Conservation (phyloP, 1,284 basidiomycete genomes). For the Coniophora puteana region DNA sequence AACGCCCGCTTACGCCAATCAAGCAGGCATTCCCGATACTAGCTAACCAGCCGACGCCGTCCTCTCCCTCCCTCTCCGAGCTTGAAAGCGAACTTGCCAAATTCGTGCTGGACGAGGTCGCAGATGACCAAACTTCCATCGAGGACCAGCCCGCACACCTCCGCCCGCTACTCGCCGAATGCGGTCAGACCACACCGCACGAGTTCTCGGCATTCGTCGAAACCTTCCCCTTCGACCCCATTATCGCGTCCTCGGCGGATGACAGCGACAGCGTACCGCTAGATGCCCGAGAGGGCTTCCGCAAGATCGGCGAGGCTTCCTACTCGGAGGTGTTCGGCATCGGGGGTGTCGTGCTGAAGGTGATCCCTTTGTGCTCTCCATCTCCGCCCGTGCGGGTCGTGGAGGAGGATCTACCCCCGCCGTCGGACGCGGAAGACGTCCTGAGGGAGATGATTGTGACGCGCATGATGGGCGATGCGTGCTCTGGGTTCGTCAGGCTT, state of each 20-base stretch:
- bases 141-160: slow-evolving; percentile 45
- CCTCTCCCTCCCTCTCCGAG: slow-evolving; percentile 45
- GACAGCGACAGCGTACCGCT: slow-evolving; percentile 18
- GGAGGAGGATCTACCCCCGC: slow-evolving; percentile 55
- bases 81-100: slow-evolving; percentile 54
- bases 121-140: slow-evolving; percentile 3
- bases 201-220: slow-evolving; percentile 80
- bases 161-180: slow-evolving; percentile 60
- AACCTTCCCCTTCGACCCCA: slow-evolving; percentile 68
- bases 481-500: slow-evolving; percentile 75
- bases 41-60: too few relatives aligned
- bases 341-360: slow-evolving; percentile 81
- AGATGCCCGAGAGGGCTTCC: slow-evolving; percentile 37
- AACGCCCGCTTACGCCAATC: slow-evolving; percentile 66
- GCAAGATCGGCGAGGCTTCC: slow-evolving; percentile 94
- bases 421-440: slow-evolving; percentile 73
- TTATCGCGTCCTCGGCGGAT: slow-evolving; percentile 36
- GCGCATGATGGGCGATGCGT: slow-evolving; percentile 67
- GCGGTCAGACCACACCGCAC: slow-evolving; percentile 58
- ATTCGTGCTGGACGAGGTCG: slow-evolving; percentile 35
- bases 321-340: slow-evolving; percentile 97
- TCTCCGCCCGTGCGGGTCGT: slow-evolving; percentile 56
- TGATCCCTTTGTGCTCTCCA: slow-evolving; percentile 78
- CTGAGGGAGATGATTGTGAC: slow-evolving; percentile 88
- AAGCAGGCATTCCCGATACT: too few relatives aligned